These are phyloP conservation scores for Xylaria sp. DNA, from an alignment of 2,329 filamentous ascomycete species.

Conservation along the genomic window DNA sequence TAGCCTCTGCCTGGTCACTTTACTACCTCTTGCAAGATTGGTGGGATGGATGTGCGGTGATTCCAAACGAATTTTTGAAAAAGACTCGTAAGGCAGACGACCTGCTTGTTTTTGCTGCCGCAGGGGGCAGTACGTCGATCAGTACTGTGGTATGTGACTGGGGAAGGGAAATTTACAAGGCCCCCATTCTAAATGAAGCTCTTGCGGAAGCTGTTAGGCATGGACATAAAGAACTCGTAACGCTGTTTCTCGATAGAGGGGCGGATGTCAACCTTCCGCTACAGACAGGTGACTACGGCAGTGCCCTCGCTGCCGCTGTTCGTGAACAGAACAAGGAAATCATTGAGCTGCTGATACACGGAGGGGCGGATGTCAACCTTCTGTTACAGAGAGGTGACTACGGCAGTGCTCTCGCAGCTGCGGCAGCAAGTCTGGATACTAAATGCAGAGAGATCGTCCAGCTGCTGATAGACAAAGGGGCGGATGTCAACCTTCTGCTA, in stretches of 20 bases:
- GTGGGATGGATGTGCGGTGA: background rate
- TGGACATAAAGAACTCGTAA: background rate
- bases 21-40: constrained; percentile 7
- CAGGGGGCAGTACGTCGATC: background rate
- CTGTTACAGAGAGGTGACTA: background rate
- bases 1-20: constrained; percentile 6
- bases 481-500: background rate
- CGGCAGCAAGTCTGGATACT: background rate
- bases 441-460: background rate
- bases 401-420: constrained; percentile 4
- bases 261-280: background rate
- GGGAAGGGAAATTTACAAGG: background rate
- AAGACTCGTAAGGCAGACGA: background rate
- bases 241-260: background rate
- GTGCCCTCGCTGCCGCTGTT: background rate
- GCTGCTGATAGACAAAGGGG: background rate
- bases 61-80: background rate
- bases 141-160: constrained; percentile 1
- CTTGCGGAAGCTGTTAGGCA: background rate
- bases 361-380: constrained; percentile 5
- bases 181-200: background rate
- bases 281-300: background rate
- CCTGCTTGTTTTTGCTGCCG: constrained; percentile 3
- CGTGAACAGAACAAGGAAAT: background rate
- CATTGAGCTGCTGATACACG: background rate